These are phyloP conservation scores for Boletus sp. DNA, from an alignment of 1,284 basidiomycete genomes.

Conservation along the genomic window DNA sequence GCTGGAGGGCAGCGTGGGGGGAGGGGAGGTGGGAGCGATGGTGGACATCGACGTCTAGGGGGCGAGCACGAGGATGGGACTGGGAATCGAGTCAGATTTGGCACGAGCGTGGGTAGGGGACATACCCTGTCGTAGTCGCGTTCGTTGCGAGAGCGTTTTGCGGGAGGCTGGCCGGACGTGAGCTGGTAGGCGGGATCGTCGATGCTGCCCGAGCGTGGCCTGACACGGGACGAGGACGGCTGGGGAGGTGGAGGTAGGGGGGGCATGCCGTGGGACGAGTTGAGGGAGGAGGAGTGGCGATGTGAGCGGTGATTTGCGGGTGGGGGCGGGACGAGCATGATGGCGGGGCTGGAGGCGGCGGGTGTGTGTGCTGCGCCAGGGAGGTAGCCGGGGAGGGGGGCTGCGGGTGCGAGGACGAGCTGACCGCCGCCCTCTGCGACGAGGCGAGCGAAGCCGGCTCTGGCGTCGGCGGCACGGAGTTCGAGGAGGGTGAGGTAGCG, in stretches of 20 bases:
- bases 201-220: conserved; percentile 47
- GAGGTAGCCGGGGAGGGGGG: conserved; percentile 32
- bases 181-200: conserved; percentile 41
- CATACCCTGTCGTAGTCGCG: conserved; percentile 37
- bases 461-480: conserved; percentile 51
- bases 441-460: conserved; percentile 51
- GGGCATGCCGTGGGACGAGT: conserved; percentile 27
- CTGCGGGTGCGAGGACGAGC: conserved; percentile 42
- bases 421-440: conserved; percentile 49
- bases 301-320: conserved; percentile 24
- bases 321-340: conserved; percentile 32
- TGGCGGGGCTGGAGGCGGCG: conserved; percentile 26
- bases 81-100: conserved; percentile 20
- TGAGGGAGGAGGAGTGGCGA: conserved; percentile 30
- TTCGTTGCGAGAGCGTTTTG: conserved; percentile 50
- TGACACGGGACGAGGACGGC: conserved; percentile 37
- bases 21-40: conserved; percentile 28
- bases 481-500: conserved; percentile 53
- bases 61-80: conserved; percentile 23
- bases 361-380: conserved; percentile 8
- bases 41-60: conserved; percentile 30
- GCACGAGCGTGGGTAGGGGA: neutral
- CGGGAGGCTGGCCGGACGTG: conserved; percentile 42
- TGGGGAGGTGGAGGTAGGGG: conserved; percentile 35
- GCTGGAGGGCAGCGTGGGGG: conserved; percentile 22